Evolutionary conservation across 2,329 filamentous ascomycete genomes (phyloP).

Genomic region (Sclerotinia trifoliorum): DNA sequence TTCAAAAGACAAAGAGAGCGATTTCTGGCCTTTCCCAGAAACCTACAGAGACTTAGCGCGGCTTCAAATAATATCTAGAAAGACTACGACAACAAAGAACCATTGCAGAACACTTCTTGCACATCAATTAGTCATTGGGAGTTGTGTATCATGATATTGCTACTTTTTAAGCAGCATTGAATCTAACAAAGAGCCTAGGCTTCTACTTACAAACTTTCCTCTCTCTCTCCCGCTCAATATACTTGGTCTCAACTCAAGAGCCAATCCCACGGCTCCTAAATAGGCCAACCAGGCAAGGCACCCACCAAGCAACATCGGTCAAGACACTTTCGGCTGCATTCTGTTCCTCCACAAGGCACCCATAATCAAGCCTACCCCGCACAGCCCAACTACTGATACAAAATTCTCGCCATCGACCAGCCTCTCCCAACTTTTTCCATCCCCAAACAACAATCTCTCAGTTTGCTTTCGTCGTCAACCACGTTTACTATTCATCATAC

Average conservation of each 20-base stretch:
- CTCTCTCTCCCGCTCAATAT: too few relatives aligned
- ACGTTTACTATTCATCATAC: not conserved
- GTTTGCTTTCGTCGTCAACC: not conserved
- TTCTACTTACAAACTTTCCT: too few relatives aligned
- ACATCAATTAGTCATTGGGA: not conserved
- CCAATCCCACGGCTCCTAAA: not conserved
- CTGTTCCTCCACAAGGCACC: not conserved
- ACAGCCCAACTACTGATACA: not conserved
- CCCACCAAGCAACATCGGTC: not conserved
- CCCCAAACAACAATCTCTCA: not conserved
- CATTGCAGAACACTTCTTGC: too few relatives aligned
- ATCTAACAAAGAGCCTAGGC: not conserved
- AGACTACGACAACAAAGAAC: not conserved
- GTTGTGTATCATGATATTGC: not conserved
- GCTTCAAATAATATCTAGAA: not conserved
- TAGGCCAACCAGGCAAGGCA: not conserved
- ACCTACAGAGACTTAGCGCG: accelerated
- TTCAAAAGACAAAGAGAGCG: not conserved
- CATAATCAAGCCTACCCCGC: not conserved
- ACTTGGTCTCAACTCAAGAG: too few relatives aligned
- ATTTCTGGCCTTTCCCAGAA: not conserved
- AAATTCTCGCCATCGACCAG: not conserved
- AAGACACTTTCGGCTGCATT: not conserved
- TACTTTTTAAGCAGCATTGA: not conserved
- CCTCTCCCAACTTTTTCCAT: not conserved